Conservation (phyloP, 371 early-diverging fungal species). For the Rhizopus arrhizus region DNA sequence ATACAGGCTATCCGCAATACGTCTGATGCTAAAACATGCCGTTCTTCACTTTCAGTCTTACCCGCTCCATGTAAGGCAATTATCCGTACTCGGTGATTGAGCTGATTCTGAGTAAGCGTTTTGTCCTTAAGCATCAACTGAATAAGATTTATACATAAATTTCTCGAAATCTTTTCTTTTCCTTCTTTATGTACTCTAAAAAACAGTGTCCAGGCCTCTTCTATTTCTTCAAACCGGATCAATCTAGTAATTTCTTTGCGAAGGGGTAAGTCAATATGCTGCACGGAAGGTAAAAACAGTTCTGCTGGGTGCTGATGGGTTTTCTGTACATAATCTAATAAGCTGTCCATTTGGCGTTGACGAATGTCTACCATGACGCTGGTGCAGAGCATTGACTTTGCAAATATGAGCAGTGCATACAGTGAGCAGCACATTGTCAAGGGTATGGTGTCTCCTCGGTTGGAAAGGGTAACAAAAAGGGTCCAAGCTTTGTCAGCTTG, state of each 20-base stretch:
- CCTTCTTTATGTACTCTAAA: conserved; percentile 25
- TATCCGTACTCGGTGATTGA: conserved; percentile 19
- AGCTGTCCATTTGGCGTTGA: conserved; percentile 35
- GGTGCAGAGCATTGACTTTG: conserved; percentile 21
- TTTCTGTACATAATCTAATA: conserved; percentile 36
- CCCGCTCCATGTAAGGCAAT: conserved; percentile 32
- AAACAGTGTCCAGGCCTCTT: conserved; percentile 31
- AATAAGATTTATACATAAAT: conserved; percentile 32
- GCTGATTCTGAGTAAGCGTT: conserved; percentile 24
- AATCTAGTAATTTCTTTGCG: conserved; percentile 35
- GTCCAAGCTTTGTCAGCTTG: conserved; percentile 51
- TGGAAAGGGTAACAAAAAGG: conserved; percentile 36
- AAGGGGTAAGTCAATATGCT: conserved; percentile 32
- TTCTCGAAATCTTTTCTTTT: conserved; percentile 24
- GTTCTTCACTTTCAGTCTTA: conserved; percentile 16
- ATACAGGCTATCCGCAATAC: conserved; percentile 32
- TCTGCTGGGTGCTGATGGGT: conserved; percentile 16
- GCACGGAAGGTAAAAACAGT: conserved; percentile 27
- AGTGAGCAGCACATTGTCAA: conserved; percentile 33
- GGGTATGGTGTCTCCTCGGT: conserved; percentile 33
- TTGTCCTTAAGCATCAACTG: conserved; percentile 26
- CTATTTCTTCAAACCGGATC: conserved; percentile 16
- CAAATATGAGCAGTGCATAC: conserved; percentile 41
- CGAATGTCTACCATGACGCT: conserved; percentile 20
- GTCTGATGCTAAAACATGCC: conserved; percentile 29